phyloP scores from a whole-genome alignment of 139 green algal species.

The Parachlorella kessleri region DNA sequence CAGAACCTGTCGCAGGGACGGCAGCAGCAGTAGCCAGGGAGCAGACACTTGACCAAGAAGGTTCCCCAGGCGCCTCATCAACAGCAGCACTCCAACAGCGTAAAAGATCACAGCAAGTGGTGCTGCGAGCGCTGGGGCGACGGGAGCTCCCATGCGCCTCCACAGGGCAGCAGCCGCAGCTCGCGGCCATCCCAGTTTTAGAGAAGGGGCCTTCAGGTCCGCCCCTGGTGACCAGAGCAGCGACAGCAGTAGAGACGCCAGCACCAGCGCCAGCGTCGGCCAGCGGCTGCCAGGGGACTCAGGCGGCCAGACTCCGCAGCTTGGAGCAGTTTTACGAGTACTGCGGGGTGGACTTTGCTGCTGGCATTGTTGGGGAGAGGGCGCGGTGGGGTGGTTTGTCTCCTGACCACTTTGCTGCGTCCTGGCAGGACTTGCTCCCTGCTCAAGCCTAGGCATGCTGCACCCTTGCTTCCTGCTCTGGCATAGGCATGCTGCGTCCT shows the following conservation, averaged over 20 bases:
- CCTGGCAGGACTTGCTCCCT: too few relatives aligned
- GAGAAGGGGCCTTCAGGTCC: neutral
- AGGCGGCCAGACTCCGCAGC: neutral
- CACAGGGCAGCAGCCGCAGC: neutral
- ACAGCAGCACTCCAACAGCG: neutral
- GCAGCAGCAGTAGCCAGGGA: neutral
- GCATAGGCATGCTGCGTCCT: too few relatives aligned
- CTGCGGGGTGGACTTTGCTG: slow-evolving; percentile 36
- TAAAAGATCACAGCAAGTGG: neutral
- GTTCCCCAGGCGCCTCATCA: neutral
- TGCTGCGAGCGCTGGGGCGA: neutral
- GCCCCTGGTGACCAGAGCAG: neutral
- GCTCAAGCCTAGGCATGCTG: too few relatives aligned
- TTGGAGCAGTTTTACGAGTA: slow-evolving; percentile 34
- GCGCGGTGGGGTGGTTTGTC: neutral
- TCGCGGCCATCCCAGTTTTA: neutral
- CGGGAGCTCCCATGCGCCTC: neutral
- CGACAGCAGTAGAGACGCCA: neutral
- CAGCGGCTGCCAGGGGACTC: neutral
- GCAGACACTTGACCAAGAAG: neutral
- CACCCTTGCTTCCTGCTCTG: too few relatives aligned
- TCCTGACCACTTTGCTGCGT: slow-evolving; percentile 1
- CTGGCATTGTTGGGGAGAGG: neutral
- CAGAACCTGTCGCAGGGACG: too few relatives aligned
- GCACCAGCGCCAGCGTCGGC: slow-evolving; percentile 2